Percentiles rank a stretch among this genome's conserved stretches.
Evolutionary conservation across 129 eudicot species (phyloP).

Genomic region (sunflower (Helianthus annuus)): HanXRQr2.0-SUNRISE NC_035434.2:22917625-22918124

Average conservation of each 20-base stretch:
- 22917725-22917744: constrained; percentile 20
- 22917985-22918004: constrained; percentile 20
- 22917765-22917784: constrained; percentile 19
- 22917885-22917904: neutral
- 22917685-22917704: constrained; percentile 32
- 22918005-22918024: constrained; percentile 10
- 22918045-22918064: constrained; percentile 21
- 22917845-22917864: constrained; percentile 26
- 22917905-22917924: neutral
- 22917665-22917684: constrained; percentile 25
- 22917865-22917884: constrained; percentile 26
- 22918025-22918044: constrained; percentile 1
- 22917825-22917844: constrained; percentile 7
- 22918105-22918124: constrained; percentile 14
- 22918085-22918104: constrained; percentile 36
- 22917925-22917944: neutral
- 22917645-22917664: constrained; percentile 25
- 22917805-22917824: constrained; percentile 26
- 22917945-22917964: constrained; percentile 17
- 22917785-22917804: constrained; percentile 18
- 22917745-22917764: neutral
- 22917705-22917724: constrained; percentile 29
- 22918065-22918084: constrained; percentile 10
- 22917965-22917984: neutral
- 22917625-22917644: neutral